phyloP scores from a whole-genome alignment of 2,329 filamentous ascomycete species.

The Rachicladosporium sp. region DNA sequence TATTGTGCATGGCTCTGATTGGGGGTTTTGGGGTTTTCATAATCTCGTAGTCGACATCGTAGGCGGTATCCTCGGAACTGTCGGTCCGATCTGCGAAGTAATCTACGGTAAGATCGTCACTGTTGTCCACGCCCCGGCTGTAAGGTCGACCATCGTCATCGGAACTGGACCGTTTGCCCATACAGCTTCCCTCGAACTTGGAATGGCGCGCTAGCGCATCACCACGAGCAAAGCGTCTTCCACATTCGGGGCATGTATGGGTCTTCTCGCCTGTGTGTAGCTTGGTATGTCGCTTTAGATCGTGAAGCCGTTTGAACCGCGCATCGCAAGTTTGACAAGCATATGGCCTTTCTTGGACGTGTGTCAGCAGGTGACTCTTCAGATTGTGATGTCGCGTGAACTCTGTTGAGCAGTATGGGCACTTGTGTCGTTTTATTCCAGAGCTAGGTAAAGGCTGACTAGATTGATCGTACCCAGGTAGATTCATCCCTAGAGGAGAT shows the following conservation, averaged over 20 bases:
- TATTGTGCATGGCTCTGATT: too few relatives aligned
- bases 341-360: conserved; percentile 96
- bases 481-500: conserved; percentile 45
- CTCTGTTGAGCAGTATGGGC: conserved; percentile 88
- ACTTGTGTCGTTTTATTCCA: conserved; percentile 83
- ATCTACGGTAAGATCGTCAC: too few relatives aligned
- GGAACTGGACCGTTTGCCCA: conserved; percentile 78
- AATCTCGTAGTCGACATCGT: conserved; percentile 42
- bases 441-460: conserved; percentile 51
- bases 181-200: conserved; percentile 90
- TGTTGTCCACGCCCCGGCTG: too few relatives aligned
- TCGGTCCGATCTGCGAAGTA: conserved; percentile 42
- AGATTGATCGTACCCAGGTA: conserved; percentile 40
- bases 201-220: conserved; percentile 91
- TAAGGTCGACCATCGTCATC: conserved; percentile 59
- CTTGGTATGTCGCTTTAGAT: conserved; percentile 91
- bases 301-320: conserved; percentile 82
- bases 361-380: conserved; percentile 91
- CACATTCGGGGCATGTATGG: conserved; percentile 88
- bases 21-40: too few relatives aligned
- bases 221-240: conserved; percentile 85
- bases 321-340: conserved; percentile 87
- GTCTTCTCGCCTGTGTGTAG: conserved; percentile 92
- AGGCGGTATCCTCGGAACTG: conserved; percentile 44
- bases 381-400: conserved; percentile 96